phyloP scores from a whole-genome alignment of 169 alveolate genomes.

The Cryptosporidium tyzzeri region DNA sequence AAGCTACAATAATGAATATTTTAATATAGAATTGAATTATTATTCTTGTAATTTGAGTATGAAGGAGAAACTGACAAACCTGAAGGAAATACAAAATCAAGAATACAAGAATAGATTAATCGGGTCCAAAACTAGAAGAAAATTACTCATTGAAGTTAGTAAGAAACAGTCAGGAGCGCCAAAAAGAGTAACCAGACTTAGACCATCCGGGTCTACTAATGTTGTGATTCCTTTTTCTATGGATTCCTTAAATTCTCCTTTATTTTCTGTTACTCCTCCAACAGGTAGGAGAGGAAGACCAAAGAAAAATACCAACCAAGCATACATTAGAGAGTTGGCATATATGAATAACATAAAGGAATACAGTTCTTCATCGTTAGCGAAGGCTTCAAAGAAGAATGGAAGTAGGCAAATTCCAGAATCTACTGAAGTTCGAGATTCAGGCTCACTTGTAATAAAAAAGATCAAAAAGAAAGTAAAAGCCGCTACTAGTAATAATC shows the following conservation, averaged over 20 bases:
- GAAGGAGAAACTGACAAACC: neutral
- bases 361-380: neutral
- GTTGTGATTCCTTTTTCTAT: neutral
- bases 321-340: neutral
- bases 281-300: conserved; percentile 2
- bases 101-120: neutral
- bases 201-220: conserved; percentile 14
- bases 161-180: conserved; percentile 57
- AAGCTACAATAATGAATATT: conserved; percentile 33
- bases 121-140: conserved; percentile 47
- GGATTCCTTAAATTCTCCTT: neutral
- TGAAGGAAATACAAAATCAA: neutral
- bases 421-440: neutral
- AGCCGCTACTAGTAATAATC: neutral
- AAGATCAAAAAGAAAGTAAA: conserved; percentile 2
- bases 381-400: neutral
- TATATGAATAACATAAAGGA: neutral
- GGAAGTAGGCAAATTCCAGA: neutral
- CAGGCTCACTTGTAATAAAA: neutral
- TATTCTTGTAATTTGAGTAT: conserved; percentile 7
- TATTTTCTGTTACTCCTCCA: neutral
- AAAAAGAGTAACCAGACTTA: conserved; percentile 63
- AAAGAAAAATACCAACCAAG: neutral
- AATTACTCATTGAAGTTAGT: neutral
- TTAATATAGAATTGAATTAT: conserved; percentile 21